A percentile compares a stretch with the other conserved stretches of the same genome.
phyloP scores from a whole-genome alignment of 2,329 filamentous ascomycete genomes.

The Juglanconis sp. region DNA sequence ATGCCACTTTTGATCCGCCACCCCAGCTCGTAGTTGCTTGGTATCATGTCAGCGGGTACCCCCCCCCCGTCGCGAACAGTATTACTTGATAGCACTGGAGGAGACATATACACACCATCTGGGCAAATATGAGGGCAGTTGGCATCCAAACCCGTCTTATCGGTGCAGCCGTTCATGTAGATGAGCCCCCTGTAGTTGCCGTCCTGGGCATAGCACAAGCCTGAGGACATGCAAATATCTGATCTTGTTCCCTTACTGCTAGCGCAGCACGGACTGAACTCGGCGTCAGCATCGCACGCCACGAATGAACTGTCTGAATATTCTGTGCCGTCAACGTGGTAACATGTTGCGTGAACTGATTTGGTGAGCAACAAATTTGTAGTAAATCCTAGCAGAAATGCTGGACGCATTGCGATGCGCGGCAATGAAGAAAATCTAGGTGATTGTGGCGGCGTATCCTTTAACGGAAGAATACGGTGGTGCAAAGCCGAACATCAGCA shows the following conservation, averaged over 20 bases:
- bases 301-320: neutral
- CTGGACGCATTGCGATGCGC: neutral
- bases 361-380: neutral
- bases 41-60: neutral
- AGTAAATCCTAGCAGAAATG: neutral
- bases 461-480: no score
- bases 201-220: slow-evolving; percentile 22
- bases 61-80: no score
- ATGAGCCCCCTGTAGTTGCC: slow-evolving; percentile 18
- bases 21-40: slow-evolving; percentile 15
- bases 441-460: no score
- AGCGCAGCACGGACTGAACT: slow-evolving; percentile 22
- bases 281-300: slow-evolving; percentile 21
- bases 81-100: neutral
- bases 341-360: slow-evolving; percentile 10
- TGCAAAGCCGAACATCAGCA: no score
- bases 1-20: neutral
- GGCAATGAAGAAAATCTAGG: neutral
- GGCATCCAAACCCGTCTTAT: slow-evolving; percentile 14
- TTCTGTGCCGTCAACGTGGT: slow-evolving; percentile 15
- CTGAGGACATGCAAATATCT: slow-evolving; percentile 23
- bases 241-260: slow-evolving; percentile 16
- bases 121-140: slow-evolving; percentile 21
- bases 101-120: slow-evolving; percentile 6
- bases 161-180: slow-evolving; percentile 23